Evolutionary conservation across 805 yeast species (phyloP).

Genomic region (Scheffersomyces spartinae): DNA sequence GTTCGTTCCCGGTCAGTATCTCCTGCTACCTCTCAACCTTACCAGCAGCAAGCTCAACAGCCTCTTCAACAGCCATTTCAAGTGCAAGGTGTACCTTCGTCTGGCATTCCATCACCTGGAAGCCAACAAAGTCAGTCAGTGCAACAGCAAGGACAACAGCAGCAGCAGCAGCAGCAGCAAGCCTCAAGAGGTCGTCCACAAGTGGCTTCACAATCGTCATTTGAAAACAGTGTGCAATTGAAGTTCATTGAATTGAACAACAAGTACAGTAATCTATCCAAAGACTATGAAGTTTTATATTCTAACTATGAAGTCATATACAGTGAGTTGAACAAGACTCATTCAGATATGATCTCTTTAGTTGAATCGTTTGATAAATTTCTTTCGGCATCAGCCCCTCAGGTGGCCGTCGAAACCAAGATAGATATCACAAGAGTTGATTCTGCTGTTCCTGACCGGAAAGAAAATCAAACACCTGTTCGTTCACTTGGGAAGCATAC

Average conservation of each 20-base stretch:
- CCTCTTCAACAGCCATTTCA: constrained; percentile 7
- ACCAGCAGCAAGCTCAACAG: constrained; percentile 5
- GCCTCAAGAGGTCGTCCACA: constrained; percentile 5
- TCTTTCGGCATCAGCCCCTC: constrained; percentile 3
- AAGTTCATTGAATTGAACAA: constrained; percentile 24
- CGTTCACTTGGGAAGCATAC: too few species aligned
- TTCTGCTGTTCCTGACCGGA: constrained; percentile 10
- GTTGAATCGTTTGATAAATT: too few species aligned
- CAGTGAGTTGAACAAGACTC: constrained; percentile 37
- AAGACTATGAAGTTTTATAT: constrained; percentile 31
- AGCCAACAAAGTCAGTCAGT: too few species aligned
- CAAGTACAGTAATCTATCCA: constrained; percentile 23
- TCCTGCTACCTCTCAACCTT: constrained; percentile 2
- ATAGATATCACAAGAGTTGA: constrained; percentile 1
- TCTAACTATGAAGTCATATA: constrained; percentile 35
- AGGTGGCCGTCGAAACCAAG: constrained; percentile 1
- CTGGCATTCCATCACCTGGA: too few species aligned
- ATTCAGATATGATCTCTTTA: constrained; percentile 40
- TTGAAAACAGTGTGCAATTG: constrained; percentile 11
- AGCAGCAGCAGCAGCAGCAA: constrained; percentile 1
- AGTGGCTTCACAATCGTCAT: constrained; percentile 6
- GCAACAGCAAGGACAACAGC: constrained; percentile 3
- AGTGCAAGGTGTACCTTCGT: too few species aligned
- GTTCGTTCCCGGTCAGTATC: constrained; percentile 1
- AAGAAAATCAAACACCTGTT: constrained; percentile 16